Conservation (phyloP, 139 green algal genomes). For the Raphidocelis subcapitata region DNA sequence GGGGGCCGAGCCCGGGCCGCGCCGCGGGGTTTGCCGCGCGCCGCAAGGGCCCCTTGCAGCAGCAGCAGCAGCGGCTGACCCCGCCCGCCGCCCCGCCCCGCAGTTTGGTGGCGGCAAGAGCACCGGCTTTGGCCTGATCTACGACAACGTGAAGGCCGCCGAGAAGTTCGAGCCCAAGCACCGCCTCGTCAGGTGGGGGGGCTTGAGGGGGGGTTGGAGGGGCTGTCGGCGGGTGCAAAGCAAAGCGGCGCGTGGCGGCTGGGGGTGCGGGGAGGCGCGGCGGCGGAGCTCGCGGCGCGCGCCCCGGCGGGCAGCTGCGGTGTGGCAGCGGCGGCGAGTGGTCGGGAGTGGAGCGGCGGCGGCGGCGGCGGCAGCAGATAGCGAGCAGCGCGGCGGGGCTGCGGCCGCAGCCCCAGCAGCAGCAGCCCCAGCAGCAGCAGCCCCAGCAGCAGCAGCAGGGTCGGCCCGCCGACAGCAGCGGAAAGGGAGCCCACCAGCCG, state of each 20-base stretch:
- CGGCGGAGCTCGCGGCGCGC: no score
- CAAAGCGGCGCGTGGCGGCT: no score
- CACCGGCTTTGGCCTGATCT: constrained; percentile 99
- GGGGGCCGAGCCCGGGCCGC: no score
- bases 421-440: neutral
- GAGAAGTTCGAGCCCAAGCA: constrained; percentile 99
- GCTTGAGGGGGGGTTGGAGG: neutral
- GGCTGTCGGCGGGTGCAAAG: neutral
- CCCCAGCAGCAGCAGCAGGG: neutral
- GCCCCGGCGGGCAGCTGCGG: no score
- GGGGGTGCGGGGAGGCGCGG: no score
- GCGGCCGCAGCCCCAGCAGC: neutral
- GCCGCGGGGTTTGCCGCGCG: no score
- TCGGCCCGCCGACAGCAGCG: no score
- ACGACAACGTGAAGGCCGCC: constrained; percentile 89
- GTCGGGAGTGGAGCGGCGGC: neutral
- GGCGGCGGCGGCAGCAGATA: neutral
- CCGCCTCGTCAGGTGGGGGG: constrained; percentile 81
- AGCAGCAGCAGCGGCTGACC: no score
- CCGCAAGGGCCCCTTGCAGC: no score
- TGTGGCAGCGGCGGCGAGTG: no score
- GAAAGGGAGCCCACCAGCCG: no score
- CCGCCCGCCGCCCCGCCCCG: no score
- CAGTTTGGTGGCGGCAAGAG: constrained; percentile 99
- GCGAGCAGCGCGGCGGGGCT: neutral